Conservation (phyloP, 1,284 basidiomycete species). For the Blastosporella zonata region DNA sequence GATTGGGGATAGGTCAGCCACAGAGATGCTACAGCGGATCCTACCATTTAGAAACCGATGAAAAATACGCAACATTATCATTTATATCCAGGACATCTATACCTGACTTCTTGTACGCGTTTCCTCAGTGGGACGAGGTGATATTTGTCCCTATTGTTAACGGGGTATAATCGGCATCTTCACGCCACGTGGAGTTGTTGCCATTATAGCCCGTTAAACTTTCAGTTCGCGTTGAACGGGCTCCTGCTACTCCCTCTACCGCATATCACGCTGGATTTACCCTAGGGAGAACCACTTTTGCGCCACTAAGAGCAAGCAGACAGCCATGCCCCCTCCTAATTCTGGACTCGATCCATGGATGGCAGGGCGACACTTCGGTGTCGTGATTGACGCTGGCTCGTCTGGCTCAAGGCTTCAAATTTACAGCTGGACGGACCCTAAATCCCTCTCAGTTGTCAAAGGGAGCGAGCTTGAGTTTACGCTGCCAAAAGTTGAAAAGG, state of each 20-base stretch:
- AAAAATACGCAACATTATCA: too few species aligned
- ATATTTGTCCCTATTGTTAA: background rate
- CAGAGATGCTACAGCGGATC: too few species aligned
- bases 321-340: constrained; percentile 66
- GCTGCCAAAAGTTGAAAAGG: constrained; percentile 90
- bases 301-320: background rate
- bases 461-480: constrained; percentile 43
- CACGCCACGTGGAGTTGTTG: background rate
- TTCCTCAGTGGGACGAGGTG: background rate
- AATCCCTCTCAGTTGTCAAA: constrained; percentile 44
- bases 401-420: constrained; percentile 96
- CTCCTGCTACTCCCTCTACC: background rate
- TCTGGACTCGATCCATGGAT: constrained; percentile 67
- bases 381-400: constrained; percentile 97
- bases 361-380: constrained; percentile 81
- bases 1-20: too few species aligned
- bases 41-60: too few species aligned
- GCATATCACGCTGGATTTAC: constrained; percentile 1
- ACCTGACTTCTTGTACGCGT: too few species aligned
- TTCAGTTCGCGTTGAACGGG: too few species aligned
- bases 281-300: background rate
- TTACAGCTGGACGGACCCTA: constrained; percentile 93
- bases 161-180: background rate
- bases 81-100: too few species aligned
- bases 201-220: background rate